Evolutionary conservation across 164 flowering plant genomes (phyloP).

Genomic region (Stephania yunnanensis): DNA sequence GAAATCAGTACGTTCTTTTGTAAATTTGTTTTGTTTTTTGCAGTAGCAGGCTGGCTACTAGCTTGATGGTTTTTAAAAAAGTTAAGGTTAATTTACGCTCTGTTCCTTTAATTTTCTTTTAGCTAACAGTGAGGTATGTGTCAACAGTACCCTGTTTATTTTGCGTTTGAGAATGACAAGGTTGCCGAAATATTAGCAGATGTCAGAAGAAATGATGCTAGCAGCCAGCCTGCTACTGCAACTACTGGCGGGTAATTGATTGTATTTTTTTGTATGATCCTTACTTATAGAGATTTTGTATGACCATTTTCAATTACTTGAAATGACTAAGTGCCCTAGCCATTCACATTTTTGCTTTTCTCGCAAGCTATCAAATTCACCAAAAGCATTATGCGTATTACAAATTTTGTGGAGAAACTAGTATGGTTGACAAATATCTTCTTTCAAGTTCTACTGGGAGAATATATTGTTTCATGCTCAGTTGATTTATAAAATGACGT

Average conservation of each 20-base stretch:
- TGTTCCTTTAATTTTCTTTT: neutral
- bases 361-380: too few species aligned
- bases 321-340: neutral
- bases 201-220: conserved; percentile 71
- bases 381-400: too few species aligned
- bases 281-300: neutral
- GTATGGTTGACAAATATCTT: too few species aligned
- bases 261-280: neutral
- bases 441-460: too few species aligned
- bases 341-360: neutral
- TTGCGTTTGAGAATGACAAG: conserved; percentile 82
- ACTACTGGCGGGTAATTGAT: conserved; percentile 93
- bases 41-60: neutral
- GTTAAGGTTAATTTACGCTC: neutral
- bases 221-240: conserved; percentile 93
- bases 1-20: too few species aligned
- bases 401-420: too few species aligned
- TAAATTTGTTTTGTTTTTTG: neutral
- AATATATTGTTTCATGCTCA: too few species aligned
- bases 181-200: conserved; percentile 70
- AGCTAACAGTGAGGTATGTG: neutral
- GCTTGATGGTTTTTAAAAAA: neutral
- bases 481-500: too few species aligned
- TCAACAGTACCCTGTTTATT: conserved; percentile 94
- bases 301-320: neutral